Evolutionary conservation across 257 asterid genomes (phyloP).

Genomic region (Cynanchum wilfordii): DNA sequence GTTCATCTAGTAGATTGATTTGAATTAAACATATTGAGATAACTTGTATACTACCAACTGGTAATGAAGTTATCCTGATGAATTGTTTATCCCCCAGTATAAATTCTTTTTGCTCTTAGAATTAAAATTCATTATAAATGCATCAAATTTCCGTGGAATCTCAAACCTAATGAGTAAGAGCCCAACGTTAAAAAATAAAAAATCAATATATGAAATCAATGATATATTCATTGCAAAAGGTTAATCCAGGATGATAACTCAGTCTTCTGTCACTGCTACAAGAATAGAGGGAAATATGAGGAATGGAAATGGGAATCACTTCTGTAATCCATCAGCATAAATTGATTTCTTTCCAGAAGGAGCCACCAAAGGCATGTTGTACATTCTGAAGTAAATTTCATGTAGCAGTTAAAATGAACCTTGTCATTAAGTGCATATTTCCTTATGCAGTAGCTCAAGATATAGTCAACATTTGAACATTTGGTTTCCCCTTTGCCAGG

Average conservation of each 20-base stretch:
- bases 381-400: not conserved
- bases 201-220: not conserved
- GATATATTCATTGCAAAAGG: not conserved
- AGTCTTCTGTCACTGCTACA: not conserved
- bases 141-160: not conserved
- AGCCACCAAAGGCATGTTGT: not conserved
- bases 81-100: not conserved
- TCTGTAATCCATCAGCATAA: not conserved
- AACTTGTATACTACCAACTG: not conserved
- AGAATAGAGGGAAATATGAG: not conserved
- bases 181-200: not conserved
- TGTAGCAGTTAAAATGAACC: not conserved
- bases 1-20: not conserved
- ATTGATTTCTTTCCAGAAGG: not conserved
- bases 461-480: not conserved
- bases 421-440: not conserved
- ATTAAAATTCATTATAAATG: not conserved
- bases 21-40: not conserved
- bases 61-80: not conserved
- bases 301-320: not conserved
- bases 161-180: not conserved
- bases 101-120: not conserved
- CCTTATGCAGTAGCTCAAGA: not conserved
- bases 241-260: not conserved
- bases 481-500: not conserved